A percentile compares a stretch with the other conserved stretches of the same genome.
Evolutionary conservation across 305 asterid genomes (phyloP).

Genomic region (Solanum hybrid): DNA sequence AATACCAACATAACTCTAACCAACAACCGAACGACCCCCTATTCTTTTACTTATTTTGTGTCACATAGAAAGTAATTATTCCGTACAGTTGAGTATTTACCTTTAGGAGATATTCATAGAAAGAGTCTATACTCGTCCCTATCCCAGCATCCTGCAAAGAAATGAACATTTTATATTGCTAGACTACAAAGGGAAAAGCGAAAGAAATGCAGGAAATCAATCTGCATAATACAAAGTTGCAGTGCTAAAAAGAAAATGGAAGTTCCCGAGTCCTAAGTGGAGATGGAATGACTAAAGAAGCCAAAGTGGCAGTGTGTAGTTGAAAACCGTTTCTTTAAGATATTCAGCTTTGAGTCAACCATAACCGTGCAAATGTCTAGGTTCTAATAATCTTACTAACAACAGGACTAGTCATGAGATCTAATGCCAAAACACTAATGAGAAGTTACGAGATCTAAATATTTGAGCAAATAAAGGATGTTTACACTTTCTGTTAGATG

Average conservation of each 20-base stretch:
- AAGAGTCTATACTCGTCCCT: constrained; percentile 96
- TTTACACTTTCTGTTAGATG: background rate
- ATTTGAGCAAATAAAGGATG: background rate
- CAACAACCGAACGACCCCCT: background rate
- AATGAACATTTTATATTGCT: constrained; percentile 19
- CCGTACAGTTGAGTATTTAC: constrained; percentile 24
- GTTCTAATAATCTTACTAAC: background rate
- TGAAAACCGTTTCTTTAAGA: background rate
- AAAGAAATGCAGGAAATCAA: background rate
- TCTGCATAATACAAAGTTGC: background rate
- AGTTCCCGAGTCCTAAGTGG: background rate
- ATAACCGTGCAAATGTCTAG: background rate
- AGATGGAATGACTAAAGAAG: background rate
- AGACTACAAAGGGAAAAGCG: background rate
- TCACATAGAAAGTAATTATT: background rate
- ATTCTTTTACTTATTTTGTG: background rate
- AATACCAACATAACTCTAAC: background rate
- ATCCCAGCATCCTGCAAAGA: constrained; percentile 90
- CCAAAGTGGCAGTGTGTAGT: background rate
- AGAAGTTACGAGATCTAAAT: background rate
- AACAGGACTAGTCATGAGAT: background rate
- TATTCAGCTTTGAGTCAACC: background rate
- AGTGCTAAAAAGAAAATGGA: background rate
- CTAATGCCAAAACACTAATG: background rate
- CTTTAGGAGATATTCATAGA: constrained; percentile 92